A percentile compares a stretch with the other conserved stretches of the same genome.
Evolutionary conservation across 495 filamentous ascomycete genomes (phyloP).

Genomic region (Tricharina praecox): DNA sequence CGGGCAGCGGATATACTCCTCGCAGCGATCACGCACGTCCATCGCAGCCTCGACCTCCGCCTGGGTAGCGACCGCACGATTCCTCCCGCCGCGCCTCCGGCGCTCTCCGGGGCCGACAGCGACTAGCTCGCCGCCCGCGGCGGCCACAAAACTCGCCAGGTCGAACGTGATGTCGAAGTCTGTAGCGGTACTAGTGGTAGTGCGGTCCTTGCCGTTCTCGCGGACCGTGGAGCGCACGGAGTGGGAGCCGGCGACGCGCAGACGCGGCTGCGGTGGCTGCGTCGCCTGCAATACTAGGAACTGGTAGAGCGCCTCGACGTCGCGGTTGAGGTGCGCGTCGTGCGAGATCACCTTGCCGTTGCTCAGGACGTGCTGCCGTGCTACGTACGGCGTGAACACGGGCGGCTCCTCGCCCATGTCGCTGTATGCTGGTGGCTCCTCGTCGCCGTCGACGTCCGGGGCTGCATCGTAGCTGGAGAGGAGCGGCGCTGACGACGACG

Average conservation of each 20-base stretch:
- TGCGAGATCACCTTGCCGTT: constrained; percentile 12
- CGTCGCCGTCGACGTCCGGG: neutral
- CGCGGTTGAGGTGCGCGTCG: constrained; percentile 24
- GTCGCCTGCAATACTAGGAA: constrained; percentile 14
- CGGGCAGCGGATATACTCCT: constrained; percentile 36
- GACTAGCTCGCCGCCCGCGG: constrained; percentile 1
- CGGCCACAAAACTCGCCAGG: constrained; percentile 33
- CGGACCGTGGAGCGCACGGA: constrained; percentile 15
- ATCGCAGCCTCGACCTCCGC: neutral
- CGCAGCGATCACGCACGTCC: constrained; percentile 39
- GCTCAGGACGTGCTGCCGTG: constrained; percentile 1
- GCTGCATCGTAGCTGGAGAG: neutral
- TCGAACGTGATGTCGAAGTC: constrained; percentile 39
- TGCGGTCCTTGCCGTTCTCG: constrained; percentile 30
- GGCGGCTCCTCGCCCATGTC: constrained; percentile 2
- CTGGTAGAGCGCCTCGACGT: constrained; percentile 24
- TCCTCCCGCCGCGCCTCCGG: neutral
- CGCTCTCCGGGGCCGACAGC: neutral
- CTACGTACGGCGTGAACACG: neutral
- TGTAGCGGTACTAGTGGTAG: constrained; percentile 29
- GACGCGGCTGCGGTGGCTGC: constrained; percentile 9
- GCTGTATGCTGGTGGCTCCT: neutral
- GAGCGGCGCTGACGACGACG: neutral
- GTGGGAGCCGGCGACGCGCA: constrained; percentile 16
- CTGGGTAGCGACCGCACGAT: neutral